Evolutionary conservation across 306 rosid species (phyloP).

Genomic region (Pyrus bretschneideri): DNA sequence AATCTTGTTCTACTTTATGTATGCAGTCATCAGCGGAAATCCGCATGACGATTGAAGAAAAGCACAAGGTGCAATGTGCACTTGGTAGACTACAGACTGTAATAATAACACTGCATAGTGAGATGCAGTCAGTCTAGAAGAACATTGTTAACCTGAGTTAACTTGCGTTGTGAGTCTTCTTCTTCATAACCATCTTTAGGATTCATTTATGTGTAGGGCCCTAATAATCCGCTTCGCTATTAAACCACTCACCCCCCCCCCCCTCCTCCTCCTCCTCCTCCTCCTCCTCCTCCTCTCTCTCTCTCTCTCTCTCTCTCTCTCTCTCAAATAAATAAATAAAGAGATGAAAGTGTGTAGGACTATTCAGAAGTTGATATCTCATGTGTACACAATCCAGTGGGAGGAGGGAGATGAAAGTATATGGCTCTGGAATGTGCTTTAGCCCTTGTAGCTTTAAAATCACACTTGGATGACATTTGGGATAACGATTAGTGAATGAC

Average conservation of each 20-base stretch:
- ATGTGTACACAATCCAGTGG: too few relatives aligned
- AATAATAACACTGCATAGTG: conserved; percentile 4
- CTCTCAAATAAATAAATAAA: too few relatives aligned
- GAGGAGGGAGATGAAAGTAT: too few relatives aligned
- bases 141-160: background rate
- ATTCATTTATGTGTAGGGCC: background rate
- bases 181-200: background rate
- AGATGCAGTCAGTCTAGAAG: conserved; percentile 8
- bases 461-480: too few relatives aligned
- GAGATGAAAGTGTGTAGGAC: too few relatives aligned
- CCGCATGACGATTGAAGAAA: conserved; percentile 45
- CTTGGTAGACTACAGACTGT: conserved; percentile 30
- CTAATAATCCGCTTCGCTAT: background rate
- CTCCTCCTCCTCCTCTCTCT: too few relatives aligned
- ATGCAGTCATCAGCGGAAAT: conserved; percentile 44
- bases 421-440: too few relatives aligned
- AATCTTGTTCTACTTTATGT: background rate
- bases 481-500: background rate
- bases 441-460: background rate
- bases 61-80: conserved; percentile 33
- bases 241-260: background rate
- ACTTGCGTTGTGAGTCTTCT: conserved; percentile 19
- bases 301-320: too few relatives aligned
- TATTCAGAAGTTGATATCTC: too few relatives aligned
- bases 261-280: too few relatives aligned